A percentile compares a stretch with the other conserved stretches of the same genome.
Evolutionary conservation across 768 basidiomycete species (phyloP).

Genomic region (Boletus pseudopeckii): DNA sequence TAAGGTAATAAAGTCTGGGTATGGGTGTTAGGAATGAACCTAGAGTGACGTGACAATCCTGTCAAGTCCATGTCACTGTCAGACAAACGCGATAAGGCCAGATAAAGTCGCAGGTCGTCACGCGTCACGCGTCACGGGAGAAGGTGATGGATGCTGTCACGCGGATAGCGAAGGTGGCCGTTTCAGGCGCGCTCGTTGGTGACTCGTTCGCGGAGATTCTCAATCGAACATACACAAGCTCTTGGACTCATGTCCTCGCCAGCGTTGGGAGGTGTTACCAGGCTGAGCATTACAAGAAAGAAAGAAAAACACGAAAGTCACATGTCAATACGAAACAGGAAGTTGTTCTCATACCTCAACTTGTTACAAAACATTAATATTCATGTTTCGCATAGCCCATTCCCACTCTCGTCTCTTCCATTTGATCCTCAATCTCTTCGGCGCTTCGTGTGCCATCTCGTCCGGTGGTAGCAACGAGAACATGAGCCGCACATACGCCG

Average conservation of each 20-base stretch:
- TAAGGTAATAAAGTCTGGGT: slow-evolving; percentile 33
- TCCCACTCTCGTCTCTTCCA: slow-evolving; percentile 4
- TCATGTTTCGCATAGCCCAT: neutral
- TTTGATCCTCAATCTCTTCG: slow-evolving; percentile 46
- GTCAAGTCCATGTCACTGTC: slow-evolving; percentile 4
- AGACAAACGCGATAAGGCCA: neutral
- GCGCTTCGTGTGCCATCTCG: slow-evolving; percentile 64
- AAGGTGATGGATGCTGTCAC: neutral
- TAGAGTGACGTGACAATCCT: slow-evolving; percentile 19
- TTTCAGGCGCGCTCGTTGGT: neutral
- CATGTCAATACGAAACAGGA: neutral
- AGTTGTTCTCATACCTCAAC: neutral
- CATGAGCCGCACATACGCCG: slow-evolving; percentile 67
- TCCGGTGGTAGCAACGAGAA: slow-evolving; percentile 61
- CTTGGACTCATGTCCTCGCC: neutral
- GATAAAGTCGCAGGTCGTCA: neutral
- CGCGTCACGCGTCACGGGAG: too few species aligned
- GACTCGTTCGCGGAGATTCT: neutral
- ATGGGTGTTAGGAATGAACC: slow-evolving; percentile 10
- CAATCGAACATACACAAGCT: neutral
- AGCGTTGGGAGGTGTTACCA: too few species aligned
- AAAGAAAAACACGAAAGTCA: too few species aligned
- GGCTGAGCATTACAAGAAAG: too few species aligned
- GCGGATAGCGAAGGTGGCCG: neutral
- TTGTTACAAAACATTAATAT: neutral